Conservation (phyloP, 2,329 filamentous ascomycete species). For the Penicillium sp. region DNA sequence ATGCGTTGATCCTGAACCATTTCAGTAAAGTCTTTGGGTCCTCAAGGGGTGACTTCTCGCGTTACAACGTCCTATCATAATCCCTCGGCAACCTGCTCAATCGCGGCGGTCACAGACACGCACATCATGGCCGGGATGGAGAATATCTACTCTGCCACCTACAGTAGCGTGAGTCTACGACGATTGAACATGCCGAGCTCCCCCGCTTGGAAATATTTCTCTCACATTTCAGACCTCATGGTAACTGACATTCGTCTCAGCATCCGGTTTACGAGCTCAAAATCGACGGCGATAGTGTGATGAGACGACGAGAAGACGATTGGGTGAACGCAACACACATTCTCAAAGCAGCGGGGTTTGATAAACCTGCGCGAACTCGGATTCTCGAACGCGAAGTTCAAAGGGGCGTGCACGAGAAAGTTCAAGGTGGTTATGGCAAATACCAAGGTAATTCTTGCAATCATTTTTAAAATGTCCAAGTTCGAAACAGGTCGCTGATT, state of each 20-base stretch:
- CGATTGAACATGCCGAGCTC: background rate
- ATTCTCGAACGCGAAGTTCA: constrained; percentile 97
- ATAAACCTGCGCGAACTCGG: constrained; percentile 91
- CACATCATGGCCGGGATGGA: constrained; percentile 37
- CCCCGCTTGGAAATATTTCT: background rate
- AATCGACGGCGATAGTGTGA: constrained; percentile 86
- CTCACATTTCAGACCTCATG: background rate
- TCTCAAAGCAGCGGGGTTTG: constrained; percentile 92
- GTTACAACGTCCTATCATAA: constrained; percentile 15
- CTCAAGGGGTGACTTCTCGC: constrained; percentile 7
- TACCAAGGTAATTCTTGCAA: constrained; percentile 71
- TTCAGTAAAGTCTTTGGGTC: constrained; percentile 14
- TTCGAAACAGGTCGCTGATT: constrained; percentile 5
- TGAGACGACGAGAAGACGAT: constrained; percentile 88
- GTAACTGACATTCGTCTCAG: constrained; percentile 48
- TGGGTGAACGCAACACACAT: constrained; percentile 99
- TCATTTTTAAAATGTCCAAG: background rate
- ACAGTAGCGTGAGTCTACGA: constrained; percentile 58
- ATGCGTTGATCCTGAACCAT: constrained; percentile 15
- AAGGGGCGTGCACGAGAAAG: constrained; percentile 94
- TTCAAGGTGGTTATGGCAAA: constrained; percentile 97
- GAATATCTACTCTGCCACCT: constrained; percentile 64
- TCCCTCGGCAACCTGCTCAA: constrained; percentile 26
- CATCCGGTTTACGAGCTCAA: constrained; percentile 95
- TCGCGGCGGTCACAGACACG: constrained; percentile 21